These are phyloP conservation scores for Alternaria viburni DNA, from an alignment of 2,329 filamentous ascomycete species.

Conservation along the genomic window DNA sequence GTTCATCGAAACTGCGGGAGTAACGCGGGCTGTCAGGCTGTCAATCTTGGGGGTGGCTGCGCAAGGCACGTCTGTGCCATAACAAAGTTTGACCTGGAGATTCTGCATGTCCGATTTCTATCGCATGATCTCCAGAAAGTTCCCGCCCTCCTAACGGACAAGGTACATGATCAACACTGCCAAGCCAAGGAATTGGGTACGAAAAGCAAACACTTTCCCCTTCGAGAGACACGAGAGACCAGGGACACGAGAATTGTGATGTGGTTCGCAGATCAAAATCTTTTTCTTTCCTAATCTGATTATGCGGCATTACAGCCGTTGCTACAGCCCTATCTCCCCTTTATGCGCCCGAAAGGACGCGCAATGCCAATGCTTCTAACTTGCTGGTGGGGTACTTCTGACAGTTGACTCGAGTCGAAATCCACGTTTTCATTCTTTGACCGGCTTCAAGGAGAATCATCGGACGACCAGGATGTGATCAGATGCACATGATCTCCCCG, in stretches of 20 bases:
- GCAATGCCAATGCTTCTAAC: slow-evolving; percentile 9
- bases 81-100: slow-evolving; percentile 1
- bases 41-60: slow-evolving; percentile 10
- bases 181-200: neutral
- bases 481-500: neutral
- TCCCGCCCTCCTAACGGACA: slow-evolving; percentile 6
- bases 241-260: slow-evolving; percentile 5
- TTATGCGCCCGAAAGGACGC: slow-evolving; percentile 10
- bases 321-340: slow-evolving; percentile 8
- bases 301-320: neutral
- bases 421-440: slow-evolving; percentile 6
- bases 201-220: slow-evolving; percentile 2
- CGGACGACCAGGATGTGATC: slow-evolving; percentile 4
- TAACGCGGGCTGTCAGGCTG: slow-evolving; percentile 15
- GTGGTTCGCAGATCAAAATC: slow-evolving; percentile 12
- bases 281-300: slow-evolving; percentile 5
- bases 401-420: slow-evolving; percentile 18
- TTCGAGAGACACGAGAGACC: neutral
- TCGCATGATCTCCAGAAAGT: slow-evolving; percentile 7
- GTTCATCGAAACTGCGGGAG: slow-evolving; percentile 16
- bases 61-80: slow-evolving; percentile 3
- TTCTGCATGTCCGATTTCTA: slow-evolving; percentile 6
- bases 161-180: slow-evolving; percentile 6
- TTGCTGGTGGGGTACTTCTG: neutral
- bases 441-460: neutral